Evolutionary conservation across 2,329 filamentous ascomycete species (phyloP), one percentile per base, ranked within the genome.

Genomic region (Sphaerostilbella broomeana): DNA sequence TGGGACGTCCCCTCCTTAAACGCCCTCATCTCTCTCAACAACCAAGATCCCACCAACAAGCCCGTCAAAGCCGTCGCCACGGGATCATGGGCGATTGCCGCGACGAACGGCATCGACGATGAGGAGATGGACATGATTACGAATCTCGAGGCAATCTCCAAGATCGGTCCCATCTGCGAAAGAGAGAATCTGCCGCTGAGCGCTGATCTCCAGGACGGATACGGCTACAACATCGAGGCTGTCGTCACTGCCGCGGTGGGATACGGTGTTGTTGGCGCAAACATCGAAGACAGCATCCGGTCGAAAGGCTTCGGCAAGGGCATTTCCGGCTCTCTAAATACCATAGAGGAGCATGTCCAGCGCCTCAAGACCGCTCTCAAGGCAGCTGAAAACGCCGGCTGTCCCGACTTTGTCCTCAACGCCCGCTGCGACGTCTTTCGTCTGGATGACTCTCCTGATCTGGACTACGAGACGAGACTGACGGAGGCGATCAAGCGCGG

Each of bases 131-230:
- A 64, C 1, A 59, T 72, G 11, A 58, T 70, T 4, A 61, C 67
- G 24, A 79, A 79, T 46, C 57, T 81, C 22, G 55, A 60, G 2
- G 67, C 67, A 9, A 60, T 74, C 24, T 47, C 54, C 4, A 56
- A 55, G 9, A 65, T 81, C 40, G 66, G 67, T 0, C 55, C 60
- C 2, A 53, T 71, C 4, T 65, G 65, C 10, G 52, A 51, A 9
- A 49, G 58, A 10, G 56, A 62, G 25, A 56, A 61, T 5, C 58
- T 73, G 2, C 73, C 75, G 0, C 53, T 81, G 1, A 73, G 70
- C 0, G 72, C 70, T 5, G 77, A 81, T 49, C 53, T 80, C 3
- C 75, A 80, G 53, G 77, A 81, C 48, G 77, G 76, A 0, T 81
- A 79, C 45, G 70, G 68, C 2, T 56, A 64, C 3, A 50, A 52